phyloP scores from a whole-genome alignment of 139 green algal genomes.

The Chlamydomonas schloesseri region DNA sequence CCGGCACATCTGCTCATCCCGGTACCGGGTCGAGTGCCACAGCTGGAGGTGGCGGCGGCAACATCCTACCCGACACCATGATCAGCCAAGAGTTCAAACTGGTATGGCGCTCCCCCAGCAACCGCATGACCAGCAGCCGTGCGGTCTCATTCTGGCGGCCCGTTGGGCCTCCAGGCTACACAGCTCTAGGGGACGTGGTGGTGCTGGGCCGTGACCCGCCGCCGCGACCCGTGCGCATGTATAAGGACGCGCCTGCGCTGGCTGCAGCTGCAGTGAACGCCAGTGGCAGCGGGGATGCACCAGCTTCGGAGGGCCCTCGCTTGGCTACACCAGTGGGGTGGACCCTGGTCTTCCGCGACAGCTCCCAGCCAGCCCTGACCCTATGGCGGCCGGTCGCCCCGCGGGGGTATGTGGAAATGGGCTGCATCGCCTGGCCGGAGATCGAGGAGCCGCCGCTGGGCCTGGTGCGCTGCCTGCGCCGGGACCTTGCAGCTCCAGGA shows the following conservation, averaged over 20 bases:
- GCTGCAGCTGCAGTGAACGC: slow-evolving; percentile 40
- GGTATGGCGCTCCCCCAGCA: slow-evolving; percentile 32
- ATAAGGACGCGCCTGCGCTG: slow-evolving; percentile 65
- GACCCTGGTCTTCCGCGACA: slow-evolving; percentile 84
- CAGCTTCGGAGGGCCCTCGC: slow-evolving; percentile 36
- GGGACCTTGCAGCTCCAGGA: slow-evolving; percentile 62
- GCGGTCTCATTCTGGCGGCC: slow-evolving; percentile 17
- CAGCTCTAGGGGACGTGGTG: slow-evolving; percentile 79
- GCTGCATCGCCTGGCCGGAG: slow-evolving; percentile 78
- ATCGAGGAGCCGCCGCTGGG: slow-evolving; percentile 71
- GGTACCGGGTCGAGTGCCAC: background rate
- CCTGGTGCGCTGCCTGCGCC: slow-evolving; percentile 73
- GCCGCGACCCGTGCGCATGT: slow-evolving; percentile 71
- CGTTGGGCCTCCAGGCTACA: slow-evolving; percentile 64
- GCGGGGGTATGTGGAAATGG: slow-evolving; percentile 70
- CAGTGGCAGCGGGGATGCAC: slow-evolving; percentile 40
- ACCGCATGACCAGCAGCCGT: background rate
- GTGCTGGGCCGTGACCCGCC: slow-evolving; percentile 72
- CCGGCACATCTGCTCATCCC: too few relatives aligned
- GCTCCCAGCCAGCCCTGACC: slow-evolving; percentile 64
- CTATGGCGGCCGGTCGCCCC: slow-evolving; percentile 86
- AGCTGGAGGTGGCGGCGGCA: background rate
- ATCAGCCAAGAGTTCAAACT: slow-evolving; percentile 17
- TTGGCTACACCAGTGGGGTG: slow-evolving; percentile 68
- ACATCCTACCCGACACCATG: slow-evolving; percentile 39